A percentile compares a stretch with the other conserved stretches of the same genome.
These are phyloP conservation scores for Neofusicoccum kwambonambiense DNA, from an alignment of 2,329 filamentous ascomycete species.

Conservation along the genomic window DNA sequence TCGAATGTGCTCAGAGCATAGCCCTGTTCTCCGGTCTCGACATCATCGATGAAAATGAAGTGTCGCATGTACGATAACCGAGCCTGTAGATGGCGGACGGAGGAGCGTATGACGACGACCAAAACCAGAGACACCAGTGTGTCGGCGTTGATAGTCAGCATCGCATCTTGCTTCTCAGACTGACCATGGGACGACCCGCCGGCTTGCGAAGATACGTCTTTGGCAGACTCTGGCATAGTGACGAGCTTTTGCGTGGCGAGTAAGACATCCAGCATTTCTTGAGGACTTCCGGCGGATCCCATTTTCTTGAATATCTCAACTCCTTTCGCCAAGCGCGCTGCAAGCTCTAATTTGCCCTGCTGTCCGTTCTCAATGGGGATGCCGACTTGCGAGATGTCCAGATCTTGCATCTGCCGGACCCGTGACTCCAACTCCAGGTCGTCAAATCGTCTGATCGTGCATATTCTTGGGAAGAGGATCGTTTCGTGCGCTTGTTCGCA, in stretches of 20 bases:
- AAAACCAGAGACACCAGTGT: conserved; percentile 88
- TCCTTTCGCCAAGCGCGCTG: conserved; percentile 71
- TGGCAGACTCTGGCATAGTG: conserved; percentile 56
- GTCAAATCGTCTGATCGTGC: conserved; percentile 72
- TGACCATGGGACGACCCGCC: conserved; percentile 27
- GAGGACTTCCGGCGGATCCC: conserved; percentile 71
- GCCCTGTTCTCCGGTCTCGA: conserved; percentile 92
- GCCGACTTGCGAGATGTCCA: conserved; percentile 93
- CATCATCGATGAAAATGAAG: conserved; percentile 97
- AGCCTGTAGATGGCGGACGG: conserved; percentile 83
- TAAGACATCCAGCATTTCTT: conserved; percentile 83
- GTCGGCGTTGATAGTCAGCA: conserved; percentile 77
- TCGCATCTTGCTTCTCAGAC: conserved; percentile 54
- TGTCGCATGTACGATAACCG: conserved; percentile 92
- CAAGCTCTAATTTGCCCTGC: conserved; percentile 76
- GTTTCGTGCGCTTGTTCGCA: conserved; percentile 86
- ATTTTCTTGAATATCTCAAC: conserved; percentile 91
- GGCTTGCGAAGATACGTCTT: conserved; percentile 36
- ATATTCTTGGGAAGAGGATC: conserved; percentile 79
- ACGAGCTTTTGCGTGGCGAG: conserved; percentile 80
- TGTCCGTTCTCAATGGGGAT: conserved; percentile 79
- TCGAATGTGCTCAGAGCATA: conserved; percentile 96
- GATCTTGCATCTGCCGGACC: conserved; percentile 87
- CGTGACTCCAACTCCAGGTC: conserved; percentile 86
- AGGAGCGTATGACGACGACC: conserved; percentile 87